Base-by-base conservation (phyloP, 1,139 yeast species). In the Suhomyces panamericanus region DNA sequence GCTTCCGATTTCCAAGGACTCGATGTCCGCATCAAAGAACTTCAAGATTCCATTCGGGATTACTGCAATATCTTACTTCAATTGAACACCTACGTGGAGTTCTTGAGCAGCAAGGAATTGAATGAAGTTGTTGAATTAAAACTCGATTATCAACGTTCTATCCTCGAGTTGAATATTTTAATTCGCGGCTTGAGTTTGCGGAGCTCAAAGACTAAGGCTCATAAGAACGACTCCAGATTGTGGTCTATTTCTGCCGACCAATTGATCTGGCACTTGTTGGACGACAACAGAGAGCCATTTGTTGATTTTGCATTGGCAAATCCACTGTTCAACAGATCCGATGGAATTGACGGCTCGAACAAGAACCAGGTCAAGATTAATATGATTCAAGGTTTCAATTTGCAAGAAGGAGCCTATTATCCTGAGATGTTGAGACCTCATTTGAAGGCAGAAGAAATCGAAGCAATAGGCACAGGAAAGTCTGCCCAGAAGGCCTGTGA, bases 381-480 rank as follows among this genome's bases (percentile, higher is more conserved):
- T 13, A 77, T 91, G 58, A 66, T 90, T 50, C 89, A 85, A 57
- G 91, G 89, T 0, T 77, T 84, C 55, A 88, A 88, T 56, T 66
- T 87, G 48, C 81, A 80, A 42, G 67, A 70, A n/a, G 66, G 76
- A 24, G 78, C 88, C 0, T 61, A 75, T 1, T 87, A 84, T 57
- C 93, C 95, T 0, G 90, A 87, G 50, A 65, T 93, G 33, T 66
- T 91, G 29, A 70, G 85, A 0, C 91, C 93, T 2, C 70, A 60
- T 8, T 46, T 60, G 27, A 12, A 33, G 2, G 31, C 31, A 6
- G 63, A 59, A 2, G 44, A 40, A 4, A 16, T 42, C 7, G 48
- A 49, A n/a, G 41, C 43, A 4, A 41, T 41, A 10, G 39, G 35
- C 2, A 26, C 41, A 7, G 42, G 36, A 8, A 36, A 30, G 14